Conservation (phyloP, 2,329 filamentous ascomycete genomes). For the Xylaria sp. region DNA sequence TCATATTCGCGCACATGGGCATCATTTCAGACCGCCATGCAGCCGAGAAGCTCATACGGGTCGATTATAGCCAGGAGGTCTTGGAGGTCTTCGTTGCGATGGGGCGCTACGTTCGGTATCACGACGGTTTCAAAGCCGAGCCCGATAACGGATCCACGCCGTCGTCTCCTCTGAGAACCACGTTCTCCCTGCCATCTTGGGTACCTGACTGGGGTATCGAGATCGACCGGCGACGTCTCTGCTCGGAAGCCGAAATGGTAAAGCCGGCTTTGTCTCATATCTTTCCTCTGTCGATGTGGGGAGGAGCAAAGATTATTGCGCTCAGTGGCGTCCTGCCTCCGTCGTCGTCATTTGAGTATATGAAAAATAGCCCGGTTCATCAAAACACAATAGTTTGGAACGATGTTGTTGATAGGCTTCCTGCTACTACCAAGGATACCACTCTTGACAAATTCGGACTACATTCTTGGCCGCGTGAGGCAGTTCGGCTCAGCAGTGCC, state of each 20-base stretch:
- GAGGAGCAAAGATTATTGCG: not conserved
- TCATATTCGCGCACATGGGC: constrained; percentile 33
- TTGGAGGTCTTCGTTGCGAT: not conserved
- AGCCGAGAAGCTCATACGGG: constrained; percentile 10
- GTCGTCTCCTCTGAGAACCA: not conserved
- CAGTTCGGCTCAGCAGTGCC: not conserved
- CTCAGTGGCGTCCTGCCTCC: not conserved
- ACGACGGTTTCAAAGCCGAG: not conserved
- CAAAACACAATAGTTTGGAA: not conserved
- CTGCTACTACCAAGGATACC: not conserved
- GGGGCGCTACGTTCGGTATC: not conserved
- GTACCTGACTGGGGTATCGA: not conserved
- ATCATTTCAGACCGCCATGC: constrained; percentile 13
- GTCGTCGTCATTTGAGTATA: not conserved
- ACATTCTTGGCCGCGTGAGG: not conserved
- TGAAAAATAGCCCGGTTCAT: not conserved
- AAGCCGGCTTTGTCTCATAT: not conserved
- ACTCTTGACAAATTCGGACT: not conserved
- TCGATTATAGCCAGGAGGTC: constrained; percentile 17
- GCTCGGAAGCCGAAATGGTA: not conserved
- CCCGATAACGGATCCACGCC: not conserved
- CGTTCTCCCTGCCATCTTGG: constrained; percentile 1
- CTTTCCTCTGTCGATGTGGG: not conserved
- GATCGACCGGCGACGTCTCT: not conserved
- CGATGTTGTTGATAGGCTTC: not conserved